Percentiles rank a stretch among this genome's conserved stretches.
phyloP scores from a whole-genome alignment of 169 alveolate genomes.

The Cyclospora cayetanensis region DNA sequence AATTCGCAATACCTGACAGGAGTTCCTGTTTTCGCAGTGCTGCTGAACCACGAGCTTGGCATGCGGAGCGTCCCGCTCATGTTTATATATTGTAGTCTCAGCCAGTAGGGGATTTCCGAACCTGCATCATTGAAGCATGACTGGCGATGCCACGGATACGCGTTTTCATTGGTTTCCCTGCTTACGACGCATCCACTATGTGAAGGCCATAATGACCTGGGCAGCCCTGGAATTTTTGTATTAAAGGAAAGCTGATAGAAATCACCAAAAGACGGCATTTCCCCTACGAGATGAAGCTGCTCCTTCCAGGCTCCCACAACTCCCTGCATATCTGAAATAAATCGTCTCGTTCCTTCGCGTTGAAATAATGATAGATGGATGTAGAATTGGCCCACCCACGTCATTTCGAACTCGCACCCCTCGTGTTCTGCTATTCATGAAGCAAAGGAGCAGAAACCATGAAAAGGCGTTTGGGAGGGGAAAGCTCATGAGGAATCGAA shows the following conservation, averaged over 20 bases:
- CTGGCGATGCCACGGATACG: not conserved
- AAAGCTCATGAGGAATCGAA: no score
- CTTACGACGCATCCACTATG: conserved; percentile 59
- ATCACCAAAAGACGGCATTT: not conserved
- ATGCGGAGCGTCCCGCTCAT: conserved; percentile 40
- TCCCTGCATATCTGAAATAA: not conserved
- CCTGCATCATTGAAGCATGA: not conserved
- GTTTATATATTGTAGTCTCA: conserved; percentile 12
- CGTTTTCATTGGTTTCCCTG: not conserved
- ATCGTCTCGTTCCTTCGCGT: not conserved
- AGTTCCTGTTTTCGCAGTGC: conserved; percentile 36
- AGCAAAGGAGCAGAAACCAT: not conserved
- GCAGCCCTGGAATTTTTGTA: not conserved
- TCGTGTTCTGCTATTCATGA: not conserved
- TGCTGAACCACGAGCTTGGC: conserved; percentile 49
- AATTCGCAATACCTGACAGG: not conserved
- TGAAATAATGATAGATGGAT: no score
- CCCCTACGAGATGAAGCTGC: conserved; percentile 20
- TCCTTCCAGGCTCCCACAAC: conserved; percentile 34
- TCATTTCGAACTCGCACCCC: not conserved
- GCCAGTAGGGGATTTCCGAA: conserved; percentile 55
- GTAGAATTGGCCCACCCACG: not conserved
- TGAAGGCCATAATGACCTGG: conserved; percentile 8
- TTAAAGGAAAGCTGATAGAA: not conserved
- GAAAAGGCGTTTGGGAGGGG: no score